These are phyloP conservation scores for Dillenia suffruticosa DNA, from an alignment of 164 flowering plant species.

Conservation along the genomic window DNA sequence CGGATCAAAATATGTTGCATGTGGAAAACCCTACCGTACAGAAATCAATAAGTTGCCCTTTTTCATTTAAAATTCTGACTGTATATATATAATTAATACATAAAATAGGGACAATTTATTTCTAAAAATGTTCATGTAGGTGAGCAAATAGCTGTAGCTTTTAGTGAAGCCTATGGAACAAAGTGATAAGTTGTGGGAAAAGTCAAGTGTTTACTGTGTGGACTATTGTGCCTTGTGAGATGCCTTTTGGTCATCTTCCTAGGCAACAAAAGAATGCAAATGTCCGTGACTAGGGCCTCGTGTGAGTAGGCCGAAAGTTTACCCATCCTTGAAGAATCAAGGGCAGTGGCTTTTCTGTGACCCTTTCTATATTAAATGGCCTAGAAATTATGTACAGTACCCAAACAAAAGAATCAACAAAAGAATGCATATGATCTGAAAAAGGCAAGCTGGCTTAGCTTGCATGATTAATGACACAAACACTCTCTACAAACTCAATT, in stretches of 20 bases:
- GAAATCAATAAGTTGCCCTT: too few species aligned
- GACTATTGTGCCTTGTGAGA: neutral
- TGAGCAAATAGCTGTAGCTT: neutral
- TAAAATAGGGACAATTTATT: neutral
- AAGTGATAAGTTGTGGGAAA: neutral
- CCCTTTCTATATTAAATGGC: neutral
- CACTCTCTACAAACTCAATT: too few species aligned
- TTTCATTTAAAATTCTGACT: too few species aligned
- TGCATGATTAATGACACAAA: too few species aligned
- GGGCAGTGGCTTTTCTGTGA: neutral
- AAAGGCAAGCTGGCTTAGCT: slow-evolving; percentile 3
- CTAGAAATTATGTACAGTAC: too few species aligned
- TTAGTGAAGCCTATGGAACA: neutral
- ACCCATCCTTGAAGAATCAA: slow-evolving; percentile 1
- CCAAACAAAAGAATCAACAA: neutral
- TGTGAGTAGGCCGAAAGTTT: slow-evolving; percentile 20
- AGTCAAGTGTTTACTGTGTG: too few species aligned
- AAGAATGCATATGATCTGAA: slow-evolving; percentile 15
- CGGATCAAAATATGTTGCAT: neutral
- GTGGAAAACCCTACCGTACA: too few species aligned
- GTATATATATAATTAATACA: neutral
- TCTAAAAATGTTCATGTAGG: neutral
- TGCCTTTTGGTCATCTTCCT: slow-evolving; percentile 13
- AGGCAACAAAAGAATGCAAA: slow-evolving; percentile 15
- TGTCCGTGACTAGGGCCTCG: slow-evolving; percentile 3